Evolutionary conservation across 768 basidiomycete species (phyloP), one percentile per base, ranked within the genome.

Genomic region (Tulasnella calospora): DNA sequence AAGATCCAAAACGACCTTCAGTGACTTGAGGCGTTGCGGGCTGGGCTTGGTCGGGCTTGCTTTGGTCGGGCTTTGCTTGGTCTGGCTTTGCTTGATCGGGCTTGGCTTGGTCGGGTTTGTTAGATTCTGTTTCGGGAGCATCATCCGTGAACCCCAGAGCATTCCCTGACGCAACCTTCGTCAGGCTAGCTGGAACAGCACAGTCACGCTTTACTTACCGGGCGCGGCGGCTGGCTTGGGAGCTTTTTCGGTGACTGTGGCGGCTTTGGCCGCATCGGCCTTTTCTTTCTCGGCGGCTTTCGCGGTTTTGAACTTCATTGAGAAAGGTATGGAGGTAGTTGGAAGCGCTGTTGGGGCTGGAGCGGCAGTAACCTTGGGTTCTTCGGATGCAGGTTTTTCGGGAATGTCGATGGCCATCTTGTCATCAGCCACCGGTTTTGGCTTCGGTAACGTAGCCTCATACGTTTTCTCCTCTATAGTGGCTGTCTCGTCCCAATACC

Each of bases 401-500:
- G 17, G 80, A 74, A 82, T 89, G 89, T 83, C 92, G 81, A 84
- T 86, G 79, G 86, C 86, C 81, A 88, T 87, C 80, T 87, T 89
- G 83, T 92, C 90, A 81, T 93, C 90, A 0, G 71, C 57, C 23
- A 72, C 73, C 15, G 51, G 79, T 78, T 88, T 87, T 80, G 79
- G 76, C 40, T 77, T 79, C 69, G 89, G 86, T 81, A 90, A 88
- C 77, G 92, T 92, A 6, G 94, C 92, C 82, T 93, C 89, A 82
- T 94, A 95, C 81, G 93, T 92, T 70, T 94, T 85, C 17, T 92
- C 88, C 44, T 92, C 91, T 35, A 90, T 88, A 1, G 90, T 92
- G 0, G 94, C 92, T 44, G 86, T 89, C 82, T 96, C 94, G 81
- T 98, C 96, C 95, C 97, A 97, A 84, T 99, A 99, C 78, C 90